Evolutionary conservation across 495 filamentous ascomycete species (phyloP).

Genomic region (Staphylotrichum tortipilum): DNA sequence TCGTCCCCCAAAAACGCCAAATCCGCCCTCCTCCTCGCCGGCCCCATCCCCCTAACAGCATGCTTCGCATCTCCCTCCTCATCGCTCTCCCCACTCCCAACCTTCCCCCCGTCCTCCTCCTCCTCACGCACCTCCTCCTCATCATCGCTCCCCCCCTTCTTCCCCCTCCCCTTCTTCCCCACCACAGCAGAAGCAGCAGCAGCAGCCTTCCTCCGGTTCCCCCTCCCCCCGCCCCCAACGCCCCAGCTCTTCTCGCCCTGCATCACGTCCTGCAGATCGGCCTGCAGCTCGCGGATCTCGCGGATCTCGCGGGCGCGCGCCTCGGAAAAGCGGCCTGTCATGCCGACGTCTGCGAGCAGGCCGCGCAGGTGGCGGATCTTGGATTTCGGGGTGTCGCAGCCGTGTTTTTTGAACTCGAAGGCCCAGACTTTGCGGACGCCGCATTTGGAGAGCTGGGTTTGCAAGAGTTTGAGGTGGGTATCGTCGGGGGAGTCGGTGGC

Average conservation of each 20-base stretch:
- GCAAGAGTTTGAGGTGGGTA: slow-evolving; percentile 80
- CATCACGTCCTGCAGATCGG: slow-evolving; percentile 73
- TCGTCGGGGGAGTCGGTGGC: slow-evolving; percentile 56
- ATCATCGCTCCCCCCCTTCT: slow-evolving; percentile 38
- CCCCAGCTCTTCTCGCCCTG: slow-evolving; percentile 76
- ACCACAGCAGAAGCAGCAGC: neutral
- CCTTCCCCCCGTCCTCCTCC: slow-evolving; percentile 18
- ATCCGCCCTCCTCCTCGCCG: slow-evolving; percentile 31
- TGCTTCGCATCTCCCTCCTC: slow-evolving; percentile 18
- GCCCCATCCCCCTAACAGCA: slow-evolving; percentile 14
- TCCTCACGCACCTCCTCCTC: slow-evolving; percentile 38
- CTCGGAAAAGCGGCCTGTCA: slow-evolving; percentile 77
- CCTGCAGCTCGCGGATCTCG: slow-evolving; percentile 69
- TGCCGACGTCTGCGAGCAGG: slow-evolving; percentile 72
- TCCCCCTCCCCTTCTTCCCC: slow-evolving; percentile 10
- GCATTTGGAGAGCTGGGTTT: slow-evolving; percentile 81
- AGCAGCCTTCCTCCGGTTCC: slow-evolving; percentile 35
- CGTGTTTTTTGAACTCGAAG: slow-evolving; percentile 70
- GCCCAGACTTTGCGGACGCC: slow-evolving; percentile 91
- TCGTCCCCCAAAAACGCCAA: slow-evolving; percentile 39
- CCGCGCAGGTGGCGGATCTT: slow-evolving; percentile 76
- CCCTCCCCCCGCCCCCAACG: slow-evolving; percentile 22
- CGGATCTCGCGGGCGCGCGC: slow-evolving; percentile 80
- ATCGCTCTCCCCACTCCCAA: slow-evolving; percentile 22
- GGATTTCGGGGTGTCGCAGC: slow-evolving; percentile 48